phyloP scores from a whole-genome alignment of 2,329 filamentous ascomycete genomes.

The Lecanicillium sp. region DNA sequence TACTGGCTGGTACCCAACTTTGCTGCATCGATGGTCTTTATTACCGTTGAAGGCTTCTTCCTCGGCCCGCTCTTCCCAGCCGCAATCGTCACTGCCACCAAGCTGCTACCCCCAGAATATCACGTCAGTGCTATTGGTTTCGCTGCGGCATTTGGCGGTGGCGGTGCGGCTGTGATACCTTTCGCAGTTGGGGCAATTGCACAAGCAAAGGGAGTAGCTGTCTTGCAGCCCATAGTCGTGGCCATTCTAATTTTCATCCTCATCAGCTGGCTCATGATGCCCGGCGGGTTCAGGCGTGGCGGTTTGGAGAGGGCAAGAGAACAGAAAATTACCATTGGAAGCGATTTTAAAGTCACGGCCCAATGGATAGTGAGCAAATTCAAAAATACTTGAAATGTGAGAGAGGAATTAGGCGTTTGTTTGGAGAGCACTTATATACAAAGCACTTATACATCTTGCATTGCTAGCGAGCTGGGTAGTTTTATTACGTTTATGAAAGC shows the following conservation, averaged over 20 bases:
- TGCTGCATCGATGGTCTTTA: slow-evolving; percentile 62
- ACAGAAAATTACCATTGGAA: slow-evolving; percentile 25
- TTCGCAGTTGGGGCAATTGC: slow-evolving; percentile 63
- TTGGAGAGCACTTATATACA: too few species aligned
- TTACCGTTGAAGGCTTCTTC: slow-evolving; percentile 68
- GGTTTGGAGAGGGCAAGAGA: slow-evolving; percentile 32
- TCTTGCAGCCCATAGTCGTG: slow-evolving; percentile 48
- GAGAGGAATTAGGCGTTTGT: neutral
- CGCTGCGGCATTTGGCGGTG: slow-evolving; percentile 67
- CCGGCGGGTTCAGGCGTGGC: slow-evolving; percentile 28
- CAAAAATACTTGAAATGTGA: slow-evolving; percentile 2
- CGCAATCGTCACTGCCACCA: slow-evolving; percentile 64
- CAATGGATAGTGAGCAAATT: slow-evolving; percentile 10
- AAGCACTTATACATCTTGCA: too few species aligned
- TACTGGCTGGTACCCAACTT: slow-evolving; percentile 79
- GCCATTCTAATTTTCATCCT: slow-evolving; percentile 37
- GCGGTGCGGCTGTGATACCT: slow-evolving; percentile 59
- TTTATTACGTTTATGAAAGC: too few species aligned
- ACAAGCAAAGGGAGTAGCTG: slow-evolving; percentile 43
- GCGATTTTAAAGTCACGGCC: slow-evolving; percentile 16
- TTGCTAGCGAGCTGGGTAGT: too few species aligned
- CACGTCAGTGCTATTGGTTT: slow-evolving; percentile 80
- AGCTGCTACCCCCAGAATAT: slow-evolving; percentile 61
- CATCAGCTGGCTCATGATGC: slow-evolving; percentile 36
- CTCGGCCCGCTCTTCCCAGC: slow-evolving; percentile 73